Evolutionary conservation across 331 rosid genomes (phyloP).

Genomic region (Saraca asoca): DNA sequence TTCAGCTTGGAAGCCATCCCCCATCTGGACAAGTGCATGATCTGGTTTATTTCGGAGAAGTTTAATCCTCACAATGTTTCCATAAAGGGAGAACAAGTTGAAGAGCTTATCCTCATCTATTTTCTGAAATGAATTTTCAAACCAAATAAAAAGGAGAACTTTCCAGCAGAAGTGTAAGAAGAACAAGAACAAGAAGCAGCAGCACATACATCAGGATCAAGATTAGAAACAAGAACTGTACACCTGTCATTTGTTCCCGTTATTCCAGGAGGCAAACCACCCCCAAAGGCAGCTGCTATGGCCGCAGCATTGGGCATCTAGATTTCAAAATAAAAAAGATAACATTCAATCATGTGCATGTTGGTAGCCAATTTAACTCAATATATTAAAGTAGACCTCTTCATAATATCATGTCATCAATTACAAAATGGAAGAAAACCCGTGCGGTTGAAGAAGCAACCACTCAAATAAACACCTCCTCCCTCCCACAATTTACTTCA

Average conservation of each 20-base stretch:
- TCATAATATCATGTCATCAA: slow-evolving; percentile 9
- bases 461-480: background rate
- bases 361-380: background rate
- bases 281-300: slow-evolving; percentile 90
- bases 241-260: slow-evolving; percentile 97
- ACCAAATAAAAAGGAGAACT: background rate
- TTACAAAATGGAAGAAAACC: slow-evolving; percentile 2
- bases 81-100: slow-evolving; percentile 93
- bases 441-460: background rate
- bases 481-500: slow-evolving; percentile 18
- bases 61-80: slow-evolving; percentile 92
- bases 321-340: background rate
- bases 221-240: slow-evolving; percentile 87
- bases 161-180: background rate
- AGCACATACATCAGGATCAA: slow-evolving; percentile 82
- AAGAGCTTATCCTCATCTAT: slow-evolving; percentile 95
- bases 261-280: slow-evolving; percentile 95
- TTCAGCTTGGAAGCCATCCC: slow-evolving; percentile 99
- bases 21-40: slow-evolving; percentile 98
- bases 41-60: slow-evolving; percentile 97
- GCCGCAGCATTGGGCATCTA: slow-evolving; percentile 93
- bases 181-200: slow-evolving; percentile 2
- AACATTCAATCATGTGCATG: background rate
- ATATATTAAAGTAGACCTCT: background rate
- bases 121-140: slow-evolving; percentile 58